Evolutionary conservation across 148 eudicot genomes (phyloP).

Genomic region (Rhododendron simsii): DNA sequence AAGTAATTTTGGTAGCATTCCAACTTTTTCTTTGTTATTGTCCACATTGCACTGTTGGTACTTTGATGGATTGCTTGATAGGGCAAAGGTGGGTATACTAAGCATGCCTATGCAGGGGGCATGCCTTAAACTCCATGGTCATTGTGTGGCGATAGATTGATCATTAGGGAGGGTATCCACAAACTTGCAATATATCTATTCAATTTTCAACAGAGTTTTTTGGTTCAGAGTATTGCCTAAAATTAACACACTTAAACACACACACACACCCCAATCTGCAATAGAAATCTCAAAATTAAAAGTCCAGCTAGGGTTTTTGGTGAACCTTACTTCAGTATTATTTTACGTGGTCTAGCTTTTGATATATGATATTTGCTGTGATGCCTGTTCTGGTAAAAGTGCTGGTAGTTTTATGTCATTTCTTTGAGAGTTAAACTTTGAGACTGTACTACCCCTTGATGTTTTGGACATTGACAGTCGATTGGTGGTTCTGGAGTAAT

Average conservation of each 20-base stretch:
- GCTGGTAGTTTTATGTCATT: not conserved
- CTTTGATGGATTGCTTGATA: not conserved
- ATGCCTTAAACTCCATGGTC: not conserved
- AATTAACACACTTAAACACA: not conserved
- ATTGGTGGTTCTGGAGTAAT: constrained; percentile 47
- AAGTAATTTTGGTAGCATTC: not conserved
- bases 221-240: constrained; percentile 5
- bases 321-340: not conserved
- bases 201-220: not conserved
- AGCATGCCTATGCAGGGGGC: not conserved
- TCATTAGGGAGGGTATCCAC: not conserved
- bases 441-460: not conserved
- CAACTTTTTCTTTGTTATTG: not conserved
- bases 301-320: not conserved
- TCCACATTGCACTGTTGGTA: not conserved
- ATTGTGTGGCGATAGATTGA: not conserved
- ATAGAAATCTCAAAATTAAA: not conserved
- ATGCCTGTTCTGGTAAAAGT: not conserved
- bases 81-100: not conserved
- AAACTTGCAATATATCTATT: not conserved
- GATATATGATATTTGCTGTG: not conserved
- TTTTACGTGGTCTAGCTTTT: not conserved
- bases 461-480: constrained; percentile 30
- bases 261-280: not conserved
- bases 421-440: not conserved